A percentile compares a stretch with the other conserved stretches of the same genome.
Conservation (phyloP, 805 yeast species). For the Priceomyces carsonii region DNA sequence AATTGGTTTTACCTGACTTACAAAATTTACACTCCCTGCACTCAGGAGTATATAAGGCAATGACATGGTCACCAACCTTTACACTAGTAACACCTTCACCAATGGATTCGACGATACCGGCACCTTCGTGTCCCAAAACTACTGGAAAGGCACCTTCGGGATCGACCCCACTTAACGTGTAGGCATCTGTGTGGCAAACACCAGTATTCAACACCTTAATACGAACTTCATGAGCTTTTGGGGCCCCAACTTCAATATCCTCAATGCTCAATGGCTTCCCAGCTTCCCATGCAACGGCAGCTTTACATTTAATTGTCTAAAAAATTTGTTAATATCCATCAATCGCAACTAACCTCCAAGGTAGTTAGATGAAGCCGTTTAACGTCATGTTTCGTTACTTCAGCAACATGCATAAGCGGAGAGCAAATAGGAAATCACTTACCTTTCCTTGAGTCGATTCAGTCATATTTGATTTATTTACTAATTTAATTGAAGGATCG, state of each 20-base stretch:
- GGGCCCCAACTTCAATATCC: conserved; percentile 87
- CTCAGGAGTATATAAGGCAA: conserved; percentile 95
- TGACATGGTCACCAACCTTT: conserved; percentile 90
- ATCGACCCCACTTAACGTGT: conserved; percentile 90
- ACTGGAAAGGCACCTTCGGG: conserved; percentile 97
- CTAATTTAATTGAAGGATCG: not conserved
- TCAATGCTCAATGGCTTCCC: conserved; percentile 80
- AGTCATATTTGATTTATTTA: conserved; percentile 12
- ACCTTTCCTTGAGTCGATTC: conserved; percentile 21
- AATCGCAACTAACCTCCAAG: conserved; percentile 1
- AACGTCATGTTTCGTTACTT: too few species aligned
- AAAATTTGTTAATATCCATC: conserved; percentile 18
- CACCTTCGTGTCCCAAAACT: conserved; percentile 96
- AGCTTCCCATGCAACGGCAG: conserved; percentile 98
- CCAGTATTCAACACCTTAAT: conserved; percentile 86
- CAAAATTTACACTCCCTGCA: conserved; percentile 96
- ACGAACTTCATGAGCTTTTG: conserved; percentile 96
- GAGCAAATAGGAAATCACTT: conserved; percentile 7
- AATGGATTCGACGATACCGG: conserved; percentile 91
- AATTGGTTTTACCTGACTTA: conserved; percentile 90
- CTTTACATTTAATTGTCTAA: conserved; percentile 77
- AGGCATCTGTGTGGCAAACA: conserved; percentile 98
- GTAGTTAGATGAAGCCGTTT: too few species aligned
- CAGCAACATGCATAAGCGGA: not conserved
- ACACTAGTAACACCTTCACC: conserved; percentile 94